Base-by-base conservation (phyloP, 2,329 filamentous ascomycete genomes). In the Penicillium palitans region DNA sequence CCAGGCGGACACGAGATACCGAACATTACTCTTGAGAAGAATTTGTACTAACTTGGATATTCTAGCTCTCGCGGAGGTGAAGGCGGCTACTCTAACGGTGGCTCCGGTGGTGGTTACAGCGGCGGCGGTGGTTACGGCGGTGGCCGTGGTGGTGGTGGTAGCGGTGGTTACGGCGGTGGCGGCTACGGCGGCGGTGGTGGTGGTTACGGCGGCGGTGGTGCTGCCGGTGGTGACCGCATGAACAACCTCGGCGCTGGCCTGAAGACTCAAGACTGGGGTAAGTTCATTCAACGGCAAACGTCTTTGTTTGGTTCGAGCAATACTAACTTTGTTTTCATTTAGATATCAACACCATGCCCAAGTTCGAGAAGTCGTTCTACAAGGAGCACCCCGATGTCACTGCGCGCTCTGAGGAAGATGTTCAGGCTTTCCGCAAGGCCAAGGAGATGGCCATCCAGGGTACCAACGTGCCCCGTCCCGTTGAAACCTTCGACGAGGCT, bases 351-450 rank as follows among this genome's bases (percentile, higher is more conserved):
- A 76, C 87, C 7, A 74, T 99, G 46, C 93, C 95, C 69, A 98
- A 98, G 79, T 99, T 99, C 80, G 95, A 99, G 76, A 99, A 99
- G 81, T 93, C 90, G 9, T 99, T 99, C 81, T 99, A 99, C 86
- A 96, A 98, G 82, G 95, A 98, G 80, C 88, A 95, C 74, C 84
- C 88, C 33, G 86, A 86, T 60, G 93, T 99, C 61, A 79, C 87
- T 61, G 82, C 78, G 70, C 90, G 95, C 72, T 87, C 91, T 13
- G 76, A 85, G 42, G 85, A 85, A 57, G 93, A 98, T 63, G 90
- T 99, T 58, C 89, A 93, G 29, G 90, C 87, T 56, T 99, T 96
- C 83, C 90, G 95, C 74, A 87, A 86, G 72, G 86, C 91, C 72
- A 87, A 95, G 71, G 83, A 91, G 72, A 97, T 99, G 78, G 85